Evolutionary conservation across 2,329 filamentous ascomycete species (phyloP).

Genomic region (Alternaria atra): DNA sequence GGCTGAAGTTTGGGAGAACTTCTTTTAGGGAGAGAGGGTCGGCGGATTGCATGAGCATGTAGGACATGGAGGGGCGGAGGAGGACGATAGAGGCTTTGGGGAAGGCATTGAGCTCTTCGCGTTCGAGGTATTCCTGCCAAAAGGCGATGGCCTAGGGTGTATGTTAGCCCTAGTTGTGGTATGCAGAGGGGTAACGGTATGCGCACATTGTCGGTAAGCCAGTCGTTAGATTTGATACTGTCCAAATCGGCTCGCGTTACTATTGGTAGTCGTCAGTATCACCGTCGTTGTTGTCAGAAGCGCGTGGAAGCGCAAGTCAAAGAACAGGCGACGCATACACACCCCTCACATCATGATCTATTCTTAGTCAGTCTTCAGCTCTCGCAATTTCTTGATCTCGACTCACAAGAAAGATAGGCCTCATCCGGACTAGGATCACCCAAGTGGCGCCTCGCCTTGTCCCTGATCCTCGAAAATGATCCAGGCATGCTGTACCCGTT

Average conservation of each 20-base stretch:
- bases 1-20: slow-evolving; percentile 81
- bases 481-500: slow-evolving; percentile 27
- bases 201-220: slow-evolving; percentile 91
- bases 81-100: slow-evolving; percentile 88
- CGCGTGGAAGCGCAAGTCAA: slow-evolving; percentile 15
- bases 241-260: slow-evolving; percentile 91
- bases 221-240: slow-evolving; percentile 81
- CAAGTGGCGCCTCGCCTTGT: slow-evolving; percentile 41
- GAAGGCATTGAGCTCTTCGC: slow-evolving; percentile 81
- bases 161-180: slow-evolving; percentile 8
- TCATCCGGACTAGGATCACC: slow-evolving; percentile 64
- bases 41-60: slow-evolving; percentile 81
- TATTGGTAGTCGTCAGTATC: slow-evolving; percentile 51
- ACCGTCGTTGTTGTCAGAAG: not conserved
- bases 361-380: slow-evolving; percentile 29
- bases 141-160: slow-evolving; percentile 84
- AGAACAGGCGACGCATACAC: slow-evolving; percentile 48
- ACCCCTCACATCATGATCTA: slow-evolving; percentile 73
- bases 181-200: not conserved
- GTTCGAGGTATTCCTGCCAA: slow-evolving; percentile 97
- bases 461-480: slow-evolving; percentile 34
- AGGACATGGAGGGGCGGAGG: slow-evolving; percentile 90
- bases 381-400: not conserved
- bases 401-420: slow-evolving; percentile 75
- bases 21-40: slow-evolving; percentile 66